These are phyloP conservation scores for Hericium rajendrae DNA, from an alignment of 768 basidiomycete species.

Conservation along the genomic window DNA sequence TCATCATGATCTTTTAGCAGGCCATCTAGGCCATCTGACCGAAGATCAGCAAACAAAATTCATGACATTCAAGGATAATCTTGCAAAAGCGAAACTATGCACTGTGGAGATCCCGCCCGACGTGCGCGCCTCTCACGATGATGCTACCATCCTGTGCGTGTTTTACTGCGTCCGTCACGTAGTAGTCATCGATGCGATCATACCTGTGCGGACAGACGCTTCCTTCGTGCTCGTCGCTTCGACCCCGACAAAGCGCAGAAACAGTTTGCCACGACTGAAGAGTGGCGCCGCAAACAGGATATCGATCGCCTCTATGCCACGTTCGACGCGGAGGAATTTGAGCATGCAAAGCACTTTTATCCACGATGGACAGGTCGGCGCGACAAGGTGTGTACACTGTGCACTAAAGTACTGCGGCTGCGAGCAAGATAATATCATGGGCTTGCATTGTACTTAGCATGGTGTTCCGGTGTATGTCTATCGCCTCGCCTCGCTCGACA, in stretches of 20 bases:
- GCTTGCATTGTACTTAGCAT: conserved; percentile 26
- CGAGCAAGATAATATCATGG: background rate
- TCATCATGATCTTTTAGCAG: conserved; percentile 21
- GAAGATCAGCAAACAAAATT: conserved; percentile 39
- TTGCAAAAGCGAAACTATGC: conserved; percentile 46
- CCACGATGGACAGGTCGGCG: conserved; percentile 75
- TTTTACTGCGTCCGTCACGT: background rate
- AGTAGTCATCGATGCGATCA: too few species aligned
- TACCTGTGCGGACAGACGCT: conserved; percentile 42
- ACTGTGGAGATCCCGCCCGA: conserved; percentile 15
- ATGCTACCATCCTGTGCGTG: conserved; percentile 55
- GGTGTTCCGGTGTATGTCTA: conserved; percentile 75
- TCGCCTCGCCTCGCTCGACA: conserved; percentile 49
- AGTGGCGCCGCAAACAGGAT: conserved; percentile 56
- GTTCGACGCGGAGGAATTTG: conserved; percentile 52
- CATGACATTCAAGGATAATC: conserved; percentile 40
- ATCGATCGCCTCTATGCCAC: conserved; percentile 55
- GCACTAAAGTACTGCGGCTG: background rate
- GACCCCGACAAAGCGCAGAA: conserved; percentile 51
- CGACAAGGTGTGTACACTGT: conserved; percentile 43
- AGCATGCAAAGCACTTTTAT: conserved; percentile 52
- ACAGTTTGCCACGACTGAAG: conserved; percentile 59
- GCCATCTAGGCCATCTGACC: conserved; percentile 48
- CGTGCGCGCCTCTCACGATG: conserved; percentile 44
- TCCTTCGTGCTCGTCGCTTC: conserved; percentile 71